Evolutionary conservation across 75 land plant species (phyloP), one percentile per base, ranked within the genome.

Genomic region (Selaginella moellendorffii): DNA sequence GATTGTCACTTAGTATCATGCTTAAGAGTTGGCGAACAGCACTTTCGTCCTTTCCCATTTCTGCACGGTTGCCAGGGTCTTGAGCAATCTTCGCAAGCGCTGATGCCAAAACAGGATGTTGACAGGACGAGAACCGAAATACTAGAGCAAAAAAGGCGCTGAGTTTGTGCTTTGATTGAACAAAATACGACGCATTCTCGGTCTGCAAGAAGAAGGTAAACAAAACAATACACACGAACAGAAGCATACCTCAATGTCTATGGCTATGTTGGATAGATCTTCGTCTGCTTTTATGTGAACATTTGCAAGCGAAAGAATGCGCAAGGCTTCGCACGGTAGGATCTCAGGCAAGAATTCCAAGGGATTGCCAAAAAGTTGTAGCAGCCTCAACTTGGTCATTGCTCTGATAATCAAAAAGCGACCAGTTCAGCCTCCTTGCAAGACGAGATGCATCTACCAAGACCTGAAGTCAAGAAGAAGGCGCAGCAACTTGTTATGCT

Each of bases 381-480:
- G 66, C 68, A 86, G 71, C 21, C 79, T 78, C 29, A 95, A 68
- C 69, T 86, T 81, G 42, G 96, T 66, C 96, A 89, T 95, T 63
- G 87, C 96, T 83, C 99, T 95, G 91, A 30, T 68, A 78, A 21
- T 46, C 52, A 46, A n/a, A n/a, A n/a, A n/a, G n/a, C n/a, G n/a
- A n/a, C n/a, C n/a, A n/a, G n/a, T n/a, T n/a, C n/a, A n/a, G n/a
- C n/a, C n/a, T n/a, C n/a, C n/a, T n/a, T n/a, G n/a, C n/a, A n/a
- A n/a, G n/a, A n/a, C n/a, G n/a, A n/a, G n/a, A n/a, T n/a, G n/a
- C n/a, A n/a, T n/a, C n/a, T n/a, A n/a, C n/a, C n/a, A n/a, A n/a
- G n/a, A 95, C 99, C 99, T 95, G 85, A 95, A 84, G 67, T 95
- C 96, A 24, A 95, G 79, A 42, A 95, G 84, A 62, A 90, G 99